phyloP scores from a whole-genome alignment of 805 yeast genomes.

The Candida arabinofermentans region DNA sequence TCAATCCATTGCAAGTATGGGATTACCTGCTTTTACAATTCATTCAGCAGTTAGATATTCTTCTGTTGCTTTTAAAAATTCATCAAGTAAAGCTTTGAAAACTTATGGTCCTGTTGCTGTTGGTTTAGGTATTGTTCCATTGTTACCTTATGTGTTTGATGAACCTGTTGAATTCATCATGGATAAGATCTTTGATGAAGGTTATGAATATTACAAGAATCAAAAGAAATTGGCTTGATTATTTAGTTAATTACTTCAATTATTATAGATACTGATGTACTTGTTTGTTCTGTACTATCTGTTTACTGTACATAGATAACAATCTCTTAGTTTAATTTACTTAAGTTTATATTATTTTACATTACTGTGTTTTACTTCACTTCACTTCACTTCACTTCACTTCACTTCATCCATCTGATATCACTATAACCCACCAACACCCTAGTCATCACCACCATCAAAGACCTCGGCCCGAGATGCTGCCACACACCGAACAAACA shows the following conservation, averaged over 20 bases:
- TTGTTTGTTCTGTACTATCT: not conserved
- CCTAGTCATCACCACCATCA: too few relatives aligned
- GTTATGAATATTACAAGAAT: slow-evolving; percentile 30
- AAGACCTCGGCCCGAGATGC: not conserved
- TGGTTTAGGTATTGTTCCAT: slow-evolving; percentile 74
- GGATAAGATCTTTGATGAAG: slow-evolving; percentile 56
- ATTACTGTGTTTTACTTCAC: too few relatives aligned
- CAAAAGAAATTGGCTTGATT: slow-evolving; percentile 8
- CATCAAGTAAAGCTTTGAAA: slow-evolving; percentile 42
- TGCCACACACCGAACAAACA: not conserved
- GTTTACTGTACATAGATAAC: not conserved
- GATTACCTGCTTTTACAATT: slow-evolving; percentile 80
- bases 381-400: too few relatives aligned
- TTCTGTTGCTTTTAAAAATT: slow-evolving; percentile 55
- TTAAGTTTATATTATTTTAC: too few relatives aligned
- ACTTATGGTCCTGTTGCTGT: slow-evolving; percentile 75
- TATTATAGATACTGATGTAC: not conserved
- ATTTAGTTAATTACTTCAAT: not conserved
- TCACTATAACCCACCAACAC: too few relatives aligned
- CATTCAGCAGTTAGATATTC: slow-evolving; percentile 73
- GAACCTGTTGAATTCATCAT: slow-evolving; percentile 75
- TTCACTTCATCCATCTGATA: too few relatives aligned
- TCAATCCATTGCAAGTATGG: slow-evolving; percentile 83
- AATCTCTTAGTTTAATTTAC: too few relatives aligned
- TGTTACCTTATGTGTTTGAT: slow-evolving; percentile 73